Conservation (phyloP, 2,329 filamentous ascomycete species). For the Botrytis deweyae region DNA sequence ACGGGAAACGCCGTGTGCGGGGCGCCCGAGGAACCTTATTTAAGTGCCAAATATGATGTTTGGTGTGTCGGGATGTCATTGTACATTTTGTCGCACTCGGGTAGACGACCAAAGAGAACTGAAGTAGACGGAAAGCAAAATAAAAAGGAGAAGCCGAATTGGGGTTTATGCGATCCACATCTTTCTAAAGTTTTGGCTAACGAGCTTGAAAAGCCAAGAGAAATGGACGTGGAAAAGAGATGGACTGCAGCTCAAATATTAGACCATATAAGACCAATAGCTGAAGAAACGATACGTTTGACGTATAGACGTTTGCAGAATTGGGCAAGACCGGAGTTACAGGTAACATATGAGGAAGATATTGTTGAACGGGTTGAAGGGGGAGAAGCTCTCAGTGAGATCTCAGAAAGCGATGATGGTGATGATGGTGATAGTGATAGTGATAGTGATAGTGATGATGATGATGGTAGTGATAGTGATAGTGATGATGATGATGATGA, state of each 20-base stretch:
- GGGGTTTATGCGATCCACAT: neutral
- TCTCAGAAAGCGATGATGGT: neutral
- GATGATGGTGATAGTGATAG: neutral
- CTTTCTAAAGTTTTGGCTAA: neutral
- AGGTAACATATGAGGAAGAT: neutral
- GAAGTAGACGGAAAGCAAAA: neutral
- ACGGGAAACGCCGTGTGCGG: neutral
- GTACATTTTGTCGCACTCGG: neutral
- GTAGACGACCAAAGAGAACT: neutral
- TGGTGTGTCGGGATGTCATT: neutral
- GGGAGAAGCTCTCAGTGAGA: neutral
- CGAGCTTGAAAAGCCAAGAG: conserved; percentile 5
- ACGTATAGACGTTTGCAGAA: neutral
- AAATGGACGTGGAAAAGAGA: neutral
- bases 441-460: neutral
- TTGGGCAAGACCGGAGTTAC: neutral
- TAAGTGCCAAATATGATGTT: conserved; percentile 16
- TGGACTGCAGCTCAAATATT: neutral
- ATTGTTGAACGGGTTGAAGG: neutral
- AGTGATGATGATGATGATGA: neutral
- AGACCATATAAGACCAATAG: neutral
- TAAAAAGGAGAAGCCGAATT: neutral
- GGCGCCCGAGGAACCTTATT: neutral
- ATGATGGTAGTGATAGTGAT: neutral
- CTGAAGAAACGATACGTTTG: conserved; percentile 1